phyloP scores from a whole-genome alignment of 768 basidiomycete species.

The Kwoniella bestiolae region DNA sequence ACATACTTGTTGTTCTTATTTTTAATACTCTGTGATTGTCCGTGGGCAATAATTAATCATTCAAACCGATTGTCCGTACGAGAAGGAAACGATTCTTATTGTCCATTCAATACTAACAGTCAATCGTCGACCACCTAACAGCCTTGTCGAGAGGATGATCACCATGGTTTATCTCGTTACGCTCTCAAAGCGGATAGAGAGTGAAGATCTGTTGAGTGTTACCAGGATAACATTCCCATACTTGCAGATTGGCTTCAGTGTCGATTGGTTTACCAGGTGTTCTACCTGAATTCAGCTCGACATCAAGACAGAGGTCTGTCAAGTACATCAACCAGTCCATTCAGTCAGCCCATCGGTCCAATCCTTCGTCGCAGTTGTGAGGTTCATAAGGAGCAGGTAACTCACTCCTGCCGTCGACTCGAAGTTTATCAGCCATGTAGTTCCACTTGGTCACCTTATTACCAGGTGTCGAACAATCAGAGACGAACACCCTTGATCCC shows the following conservation, averaged over 20 bases:
- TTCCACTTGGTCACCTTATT: slow-evolving; percentile 11
- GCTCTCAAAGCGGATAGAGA: slow-evolving; percentile 2
- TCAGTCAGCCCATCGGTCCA: too few relatives aligned
- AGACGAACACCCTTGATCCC: slow-evolving; percentile 2
- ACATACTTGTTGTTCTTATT: too few relatives aligned
- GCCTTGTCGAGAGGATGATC: too few relatives aligned
- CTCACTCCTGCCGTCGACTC: slow-evolving; percentile 13
- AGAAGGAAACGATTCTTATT: not conserved
- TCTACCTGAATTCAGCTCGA: slow-evolving; percentile 1
- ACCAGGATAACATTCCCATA: slow-evolving; percentile 12
- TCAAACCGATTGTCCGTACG: not conserved
- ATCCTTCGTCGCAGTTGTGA: too few relatives aligned
- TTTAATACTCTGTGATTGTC: too few relatives aligned
- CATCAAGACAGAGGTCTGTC: slow-evolving; percentile 16
- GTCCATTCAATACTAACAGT: not conserved
- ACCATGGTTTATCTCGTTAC: too few relatives aligned
- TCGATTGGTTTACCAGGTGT: not conserved
- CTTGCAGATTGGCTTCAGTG: slow-evolving; percentile 2
- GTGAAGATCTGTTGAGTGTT: slow-evolving; percentile 24
- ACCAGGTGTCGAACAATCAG: not conserved
- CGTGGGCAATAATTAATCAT: not conserved
- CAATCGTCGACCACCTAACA: too few relatives aligned
- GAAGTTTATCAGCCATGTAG: slow-evolving; percentile 18
- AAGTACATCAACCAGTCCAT: not conserved
- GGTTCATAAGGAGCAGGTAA: not conserved